Evolutionary conservation across 129 eudicot species (phyloP), one percentile per base, ranked within the genome.

Genomic region (Flaveria brownii): DNA sequence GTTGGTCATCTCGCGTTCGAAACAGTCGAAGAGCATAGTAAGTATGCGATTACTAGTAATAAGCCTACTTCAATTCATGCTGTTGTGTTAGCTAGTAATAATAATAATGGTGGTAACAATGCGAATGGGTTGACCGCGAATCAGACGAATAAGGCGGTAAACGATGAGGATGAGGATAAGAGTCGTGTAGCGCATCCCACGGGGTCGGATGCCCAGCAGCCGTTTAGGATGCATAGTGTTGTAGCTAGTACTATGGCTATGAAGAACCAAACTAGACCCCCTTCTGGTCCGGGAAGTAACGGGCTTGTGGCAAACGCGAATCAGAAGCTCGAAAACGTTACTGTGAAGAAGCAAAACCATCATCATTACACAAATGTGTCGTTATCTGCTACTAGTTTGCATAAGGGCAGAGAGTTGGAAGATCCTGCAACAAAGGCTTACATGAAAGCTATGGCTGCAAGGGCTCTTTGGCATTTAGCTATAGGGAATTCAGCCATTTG

Each of bases 361-460:
- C 85, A 82, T 67, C 86, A 71, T 59, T 15, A 79, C 14, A 74
- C 74, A 16, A 71, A 39, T 47, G 73, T 74, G 2, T 75, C 81
- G 2, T 30, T 65, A 15, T 42, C 78, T 23, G 79, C 79, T 9
- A 71, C 77, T 59, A 76, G 82, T 55, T 55, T 80, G 7, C 78
- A 71, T 41, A 84, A 84, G 41, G 87, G 87, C 75, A 79, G 84
- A 65, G 87, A 83, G 30, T 16, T 55, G 7, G 87, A 83, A 23
- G 87, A 83, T 9, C 87, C 87, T 25, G 75, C 76, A 4, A 79
- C 87, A 1, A 79, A 83, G 55, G 79, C 84, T 5, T 18, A 75
- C 33, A 83, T 83, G 87, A 83, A 83, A 39, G 84, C 84, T 1
- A 83, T 83, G 87, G 84, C 87, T 42, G 87, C 87, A 15, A 46